phyloP scores from a whole-genome alignment of 2,329 filamentous ascomycete species.

The Ceratocystis huliohia region DNA sequence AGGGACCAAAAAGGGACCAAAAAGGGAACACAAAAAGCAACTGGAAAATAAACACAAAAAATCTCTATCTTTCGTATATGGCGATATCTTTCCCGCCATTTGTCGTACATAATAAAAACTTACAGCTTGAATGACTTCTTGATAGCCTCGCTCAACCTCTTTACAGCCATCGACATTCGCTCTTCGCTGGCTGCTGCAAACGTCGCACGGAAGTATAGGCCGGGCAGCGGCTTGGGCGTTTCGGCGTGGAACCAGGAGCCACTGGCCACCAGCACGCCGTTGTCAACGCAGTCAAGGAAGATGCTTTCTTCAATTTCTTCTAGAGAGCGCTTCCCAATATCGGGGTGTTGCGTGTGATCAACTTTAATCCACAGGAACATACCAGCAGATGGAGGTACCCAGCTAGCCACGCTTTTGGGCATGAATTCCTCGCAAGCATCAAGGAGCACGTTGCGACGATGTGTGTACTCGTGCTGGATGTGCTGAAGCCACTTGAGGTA shows the following conservation, averaged over 20 bases:
- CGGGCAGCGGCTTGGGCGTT: conserved; percentile 40
- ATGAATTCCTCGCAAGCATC: conserved; percentile 67
- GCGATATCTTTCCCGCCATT: neutral
- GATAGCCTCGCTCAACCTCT: conserved; percentile 63
- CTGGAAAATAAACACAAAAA: neutral
- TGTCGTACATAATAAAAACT: neutral
- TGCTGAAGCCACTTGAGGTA: conserved; percentile 84
- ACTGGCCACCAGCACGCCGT: conserved; percentile 66
- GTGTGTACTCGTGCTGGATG: conserved; percentile 68
- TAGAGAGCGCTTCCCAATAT: conserved; percentile 40
- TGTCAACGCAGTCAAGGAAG: conserved; percentile 61
- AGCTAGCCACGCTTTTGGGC: conserved; percentile 61
- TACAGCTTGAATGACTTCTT: conserved; percentile 40
- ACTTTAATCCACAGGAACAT: conserved; percentile 88
- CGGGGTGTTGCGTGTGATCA: conserved; percentile 53
- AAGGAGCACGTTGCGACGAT: conserved; percentile 62
- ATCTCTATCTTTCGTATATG: neutral
- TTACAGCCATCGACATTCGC: conserved; percentile 59
- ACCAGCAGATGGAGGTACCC: conserved; percentile 68
- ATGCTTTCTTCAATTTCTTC: conserved; percentile 72
- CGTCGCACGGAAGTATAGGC: conserved; percentile 79
- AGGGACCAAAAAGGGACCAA: neutral
- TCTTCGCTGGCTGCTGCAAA: conserved; percentile 68
- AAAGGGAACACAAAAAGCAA: neutral
- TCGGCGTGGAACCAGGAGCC: conserved; percentile 89